A percentile compares a stretch with the other conserved stretches of the same genome.
Conservation (phyloP, 805 yeast species). For the Kodamaea kakaduensis region DNA sequence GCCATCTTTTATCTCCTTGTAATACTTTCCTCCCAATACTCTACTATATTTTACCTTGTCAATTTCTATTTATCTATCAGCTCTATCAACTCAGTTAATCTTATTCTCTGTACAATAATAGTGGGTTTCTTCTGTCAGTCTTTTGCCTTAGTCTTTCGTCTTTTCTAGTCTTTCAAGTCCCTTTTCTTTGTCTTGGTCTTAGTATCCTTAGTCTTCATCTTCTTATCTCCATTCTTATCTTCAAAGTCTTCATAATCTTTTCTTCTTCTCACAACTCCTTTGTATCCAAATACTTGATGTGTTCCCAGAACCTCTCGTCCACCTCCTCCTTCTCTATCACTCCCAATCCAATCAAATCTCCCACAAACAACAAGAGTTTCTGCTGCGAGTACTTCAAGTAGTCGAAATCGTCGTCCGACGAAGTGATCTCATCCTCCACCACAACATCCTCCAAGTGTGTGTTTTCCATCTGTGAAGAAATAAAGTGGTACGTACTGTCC, state of each 20-base stretch:
- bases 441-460: slow-evolving; percentile 22
- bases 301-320: slow-evolving; percentile 18
- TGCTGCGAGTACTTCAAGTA: slow-evolving; percentile 71
- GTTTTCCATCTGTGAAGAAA: slow-evolving; percentile 51
- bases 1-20: neutral
- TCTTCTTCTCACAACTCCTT: too few species aligned
- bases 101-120: neutral
- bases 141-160: too few species aligned
- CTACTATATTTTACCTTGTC: neutral
- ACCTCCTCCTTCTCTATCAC: slow-evolving; percentile 35
- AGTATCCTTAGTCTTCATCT: too few species aligned
- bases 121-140: neutral
- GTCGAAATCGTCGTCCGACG: slow-evolving; percentile 65
- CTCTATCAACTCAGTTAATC: neutral
- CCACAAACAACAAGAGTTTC: slow-evolving; percentile 68
- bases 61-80: neutral
- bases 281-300: slow-evolving; percentile 39
- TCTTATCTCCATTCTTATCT: too few species aligned
- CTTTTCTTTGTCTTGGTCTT: too few species aligned
- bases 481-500: slow-evolving; percentile 32
- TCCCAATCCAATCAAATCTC: slow-evolving; percentile 65
- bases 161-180: too few species aligned
- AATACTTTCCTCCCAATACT: too few species aligned
- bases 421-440: slow-evolving; percentile 32
- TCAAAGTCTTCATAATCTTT: too few species aligned